These are phyloP conservation scores for Citrus unshiu DNA, from an alignment of 345 rosid species.

Conservation along the genomic window DNA sequence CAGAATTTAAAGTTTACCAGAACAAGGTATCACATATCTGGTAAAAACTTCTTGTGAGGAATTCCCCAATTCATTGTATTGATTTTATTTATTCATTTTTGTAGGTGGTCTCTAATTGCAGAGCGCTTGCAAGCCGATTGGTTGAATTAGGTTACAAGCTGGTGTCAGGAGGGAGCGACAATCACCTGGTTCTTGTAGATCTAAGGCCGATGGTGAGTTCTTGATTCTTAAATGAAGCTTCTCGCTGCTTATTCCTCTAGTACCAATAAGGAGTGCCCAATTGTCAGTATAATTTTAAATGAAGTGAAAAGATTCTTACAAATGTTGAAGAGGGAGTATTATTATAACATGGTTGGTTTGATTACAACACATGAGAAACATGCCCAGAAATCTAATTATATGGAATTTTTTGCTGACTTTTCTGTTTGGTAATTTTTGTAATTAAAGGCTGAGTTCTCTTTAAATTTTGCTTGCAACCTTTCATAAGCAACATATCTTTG, in stretches of 20 bases:
- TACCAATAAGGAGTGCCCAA: too few species aligned
- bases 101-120: slow-evolving; percentile 80
- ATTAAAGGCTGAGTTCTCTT: too few species aligned
- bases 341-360: too few species aligned
- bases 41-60: not conserved
- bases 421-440: too few species aligned
- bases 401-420: too few species aligned
- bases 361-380: too few species aligned
- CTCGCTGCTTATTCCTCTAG: too few species aligned
- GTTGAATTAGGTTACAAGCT: slow-evolving; percentile 71
- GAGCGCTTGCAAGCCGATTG: slow-evolving; percentile 67
- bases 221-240: not conserved
- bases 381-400: too few species aligned
- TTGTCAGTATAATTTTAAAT: too few species aligned
- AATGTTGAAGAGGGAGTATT: too few species aligned
- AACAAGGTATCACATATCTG: slow-evolving; percentile 44
- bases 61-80: not conserved
- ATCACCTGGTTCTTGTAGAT: slow-evolving; percentile 90
- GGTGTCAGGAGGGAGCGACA: slow-evolving; percentile 93
- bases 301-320: too few species aligned
- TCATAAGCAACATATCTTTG: not conserved
- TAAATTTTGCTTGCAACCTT: not conserved
- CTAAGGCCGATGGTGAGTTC: slow-evolving; percentile 72
- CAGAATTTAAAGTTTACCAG: slow-evolving; percentile 73
- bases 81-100: slow-evolving; percentile 1